Base-by-base conservation (phyloP, 805 yeast genomes). In the Starmera dryadoides region DNA sequence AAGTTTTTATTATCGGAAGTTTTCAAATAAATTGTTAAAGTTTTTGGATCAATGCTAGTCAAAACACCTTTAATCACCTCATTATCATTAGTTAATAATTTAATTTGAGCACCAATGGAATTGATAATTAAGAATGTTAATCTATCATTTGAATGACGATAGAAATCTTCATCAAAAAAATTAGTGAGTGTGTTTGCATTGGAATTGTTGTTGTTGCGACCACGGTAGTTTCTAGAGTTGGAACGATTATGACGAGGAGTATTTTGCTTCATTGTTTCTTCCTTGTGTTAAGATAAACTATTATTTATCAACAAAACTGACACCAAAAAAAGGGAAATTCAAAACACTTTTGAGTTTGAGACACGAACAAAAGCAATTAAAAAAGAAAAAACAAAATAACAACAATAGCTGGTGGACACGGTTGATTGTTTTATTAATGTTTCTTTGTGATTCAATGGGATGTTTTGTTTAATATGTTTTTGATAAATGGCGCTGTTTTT, bases 1-100 rank as follows among this genome's bases (percentile, higher is more conserved):
- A 48, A 41, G 3, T 47, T 42, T 4, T 55, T 48, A 15, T 48
- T 32, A n/a, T 62, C 68, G 14, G 53, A 51, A 8, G 56, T 53
- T 20, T 56, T 62, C 11, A n/a, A 62, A 52, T 30, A 62, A 56
- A 33, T 58, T 46, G 32, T 62, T 54, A 39, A 64, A 48, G 50
- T 64, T 53, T 38, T 64, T 63, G 35, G 91, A 83, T 63, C 64
- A 17, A 73, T 68, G 10, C 80, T 71, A 33, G 68, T 62, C 40
- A 86, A 60, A 8, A 79, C 53, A 17, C 95, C 95, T 18, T 63
- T 59, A 49, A 76, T 71, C 22, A 69, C 60, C 2, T 73, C 66
- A 12, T 91, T 91, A 0, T 85, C 71, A 20, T 75, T 60, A 2
- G 81, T 75, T 3, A 87, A 76, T 6, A 77, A 81, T 12, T 66